Conservation (phyloP, 805 yeast genomes). For the Hagleromyces aurorensis region DNA sequence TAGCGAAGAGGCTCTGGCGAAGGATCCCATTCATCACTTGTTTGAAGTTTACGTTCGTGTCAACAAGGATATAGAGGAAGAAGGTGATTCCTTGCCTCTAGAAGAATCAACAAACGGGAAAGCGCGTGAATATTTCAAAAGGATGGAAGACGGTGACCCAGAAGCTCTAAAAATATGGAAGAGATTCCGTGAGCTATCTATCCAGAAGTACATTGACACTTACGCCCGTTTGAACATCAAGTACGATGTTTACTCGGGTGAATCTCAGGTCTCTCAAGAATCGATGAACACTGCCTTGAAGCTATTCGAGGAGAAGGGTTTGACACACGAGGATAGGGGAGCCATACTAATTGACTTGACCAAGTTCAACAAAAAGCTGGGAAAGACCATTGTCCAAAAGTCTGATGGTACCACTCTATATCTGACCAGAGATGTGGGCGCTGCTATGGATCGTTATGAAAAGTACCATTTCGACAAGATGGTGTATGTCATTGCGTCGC, state of each 20-base stretch:
- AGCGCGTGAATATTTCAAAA: slow-evolving; percentile 82
- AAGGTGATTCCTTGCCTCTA: slow-evolving; percentile 42
- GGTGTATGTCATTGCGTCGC: slow-evolving; percentile 93
- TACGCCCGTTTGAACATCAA: slow-evolving; percentile 87
- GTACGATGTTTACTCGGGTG: slow-evolving; percentile 89
- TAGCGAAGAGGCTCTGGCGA: slow-evolving; percentile 54
- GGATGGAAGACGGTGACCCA: slow-evolving; percentile 90
- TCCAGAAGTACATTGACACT: slow-evolving; percentile 75
- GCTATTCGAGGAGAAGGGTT: slow-evolving; percentile 54
- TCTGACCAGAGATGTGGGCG: slow-evolving; percentile 94
- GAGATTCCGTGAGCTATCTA: slow-evolving; percentile 84
- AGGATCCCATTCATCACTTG: slow-evolving; percentile 88
- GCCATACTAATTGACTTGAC: slow-evolving; percentile 83
- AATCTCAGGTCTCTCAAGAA: slow-evolving; percentile 80
- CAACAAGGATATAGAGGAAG: slow-evolving; percentile 62
- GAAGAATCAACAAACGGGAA: slow-evolving; percentile 56
- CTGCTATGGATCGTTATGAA: slow-evolving; percentile 84
- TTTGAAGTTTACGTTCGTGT: slow-evolving; percentile 88
- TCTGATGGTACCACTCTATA: slow-evolving; percentile 93
- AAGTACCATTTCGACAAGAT: slow-evolving; percentile 84
- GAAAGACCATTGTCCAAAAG: slow-evolving; percentile 87
- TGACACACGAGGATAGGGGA: slow-evolving; percentile 82
- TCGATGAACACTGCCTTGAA: slow-evolving; percentile 59
- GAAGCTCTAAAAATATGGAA: slow-evolving; percentile 72
- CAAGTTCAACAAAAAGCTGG: slow-evolving; percentile 80